Conservation (phyloP, 2,329 filamentous ascomycete species). For the Periglandula ipomoeae region DNA sequence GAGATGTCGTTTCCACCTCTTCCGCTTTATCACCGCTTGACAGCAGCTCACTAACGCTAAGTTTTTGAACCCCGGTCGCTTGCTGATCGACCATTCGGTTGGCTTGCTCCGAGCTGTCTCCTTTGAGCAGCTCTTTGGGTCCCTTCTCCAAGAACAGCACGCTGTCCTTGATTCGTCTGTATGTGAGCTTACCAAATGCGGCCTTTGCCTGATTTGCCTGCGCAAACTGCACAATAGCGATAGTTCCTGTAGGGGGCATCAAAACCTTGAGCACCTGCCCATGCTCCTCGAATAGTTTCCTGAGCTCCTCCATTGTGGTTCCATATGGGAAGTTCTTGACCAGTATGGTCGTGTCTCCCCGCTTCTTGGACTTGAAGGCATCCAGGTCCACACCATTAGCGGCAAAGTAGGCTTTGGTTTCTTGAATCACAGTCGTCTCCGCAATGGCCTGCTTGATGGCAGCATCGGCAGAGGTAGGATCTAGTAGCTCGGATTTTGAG, state of each 20-base stretch:
- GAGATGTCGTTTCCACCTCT: constrained; percentile 58
- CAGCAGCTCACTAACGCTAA: constrained; percentile 61
- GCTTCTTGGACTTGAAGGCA: constrained; percentile 75
- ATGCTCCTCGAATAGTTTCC: constrained; percentile 74
- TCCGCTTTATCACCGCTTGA: constrained; percentile 44
- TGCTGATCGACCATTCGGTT: constrained; percentile 23
- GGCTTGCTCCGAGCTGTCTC: constrained; percentile 19
- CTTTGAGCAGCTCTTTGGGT: constrained; percentile 67
- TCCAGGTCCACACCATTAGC: constrained; percentile 85
- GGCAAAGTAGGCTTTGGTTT: constrained; percentile 86
- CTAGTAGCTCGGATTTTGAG: constrained; percentile 81
- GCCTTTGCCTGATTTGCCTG: constrained; percentile 70
- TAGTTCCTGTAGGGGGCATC: constrained; percentile 88
- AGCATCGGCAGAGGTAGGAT: constrained; percentile 91
- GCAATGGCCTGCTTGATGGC: constrained; percentile 95
- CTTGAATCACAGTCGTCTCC: constrained; percentile 91
- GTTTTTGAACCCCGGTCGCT: constrained; percentile 44
- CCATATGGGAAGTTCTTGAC: constrained; percentile 93
- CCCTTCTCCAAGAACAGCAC: constrained; percentile 91
- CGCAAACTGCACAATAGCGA: constrained; percentile 84
- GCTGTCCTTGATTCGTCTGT: constrained; percentile 83
- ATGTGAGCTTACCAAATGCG: constrained; percentile 78
- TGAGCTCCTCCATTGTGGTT: constrained; percentile 69
- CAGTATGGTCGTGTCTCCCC: constrained; percentile 79
- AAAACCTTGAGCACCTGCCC: constrained; percentile 73